Evolutionary conservation across 2,329 filamentous ascomycete species (phyloP), one percentile per base, ranked within the genome.

Genomic region (Ophiosphaerella narmari): DNA sequence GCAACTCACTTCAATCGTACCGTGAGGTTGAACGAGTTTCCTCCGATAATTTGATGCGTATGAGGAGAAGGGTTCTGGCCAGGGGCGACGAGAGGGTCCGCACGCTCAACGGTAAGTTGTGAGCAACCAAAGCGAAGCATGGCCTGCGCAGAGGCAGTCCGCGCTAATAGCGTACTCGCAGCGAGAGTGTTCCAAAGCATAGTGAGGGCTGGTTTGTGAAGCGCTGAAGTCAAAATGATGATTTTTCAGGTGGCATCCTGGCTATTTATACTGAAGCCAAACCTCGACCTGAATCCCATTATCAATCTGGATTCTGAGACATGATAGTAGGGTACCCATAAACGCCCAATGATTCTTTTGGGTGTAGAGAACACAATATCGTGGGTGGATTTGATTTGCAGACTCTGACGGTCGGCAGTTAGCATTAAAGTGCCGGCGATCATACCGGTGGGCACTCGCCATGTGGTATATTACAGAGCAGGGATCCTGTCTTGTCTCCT

Each of bases 101-200:
- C 75, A 36, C 82, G 83, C 67, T 83, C 85, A 43, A 79, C 53
- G 6, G 65, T 68, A 39, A 70, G 60, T 43, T 70, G 67, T 36
- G 65, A 70, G 57, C 66, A 70, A 14, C 43, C 65, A 54, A 70
- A 70, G n/a, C 66, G 64, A 37, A 70, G 59, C 66, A 70, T 70
- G 54, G 67, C 68, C 55, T 68, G 65, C 39, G 61, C 64, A 33
- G 57, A 56, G 46, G 53, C 63, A 60, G 53, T 52, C 33, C 65
- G 65, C 40, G 43, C 61, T 43, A 66, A 44, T 23, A 67, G 50
- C 26, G 59, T 62, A 36, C 57, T 46, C 14, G 55, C 50, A 34
- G 53, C 50, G 46, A 69, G 44, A 12, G 61, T 47, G 52, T 60
- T 58, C 58, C 57, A 65, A 50, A 62, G 54, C 63, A 68, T 68